phyloP scores from a whole-genome alignment of 208 protist genomes.

The Angomonas deanei region DNA sequence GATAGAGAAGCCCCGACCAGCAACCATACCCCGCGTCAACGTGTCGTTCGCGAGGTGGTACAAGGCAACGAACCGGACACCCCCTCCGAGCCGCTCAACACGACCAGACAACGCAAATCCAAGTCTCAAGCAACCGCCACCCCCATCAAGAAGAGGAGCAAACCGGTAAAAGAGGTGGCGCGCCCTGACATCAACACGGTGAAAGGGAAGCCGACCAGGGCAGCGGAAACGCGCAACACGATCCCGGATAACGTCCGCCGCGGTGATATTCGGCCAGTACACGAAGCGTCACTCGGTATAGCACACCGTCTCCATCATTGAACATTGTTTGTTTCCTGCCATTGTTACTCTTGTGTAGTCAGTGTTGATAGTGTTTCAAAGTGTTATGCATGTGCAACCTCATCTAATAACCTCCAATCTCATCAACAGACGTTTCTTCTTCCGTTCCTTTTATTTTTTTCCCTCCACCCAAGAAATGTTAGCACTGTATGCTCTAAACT shows the following conservation, averaged over 20 bases:
- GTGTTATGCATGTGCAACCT: too few relatives aligned
- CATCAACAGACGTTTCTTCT: background rate
- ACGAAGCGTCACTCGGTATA: slow-evolving; percentile 8
- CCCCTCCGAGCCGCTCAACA: too few relatives aligned
- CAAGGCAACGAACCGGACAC: too few relatives aligned
- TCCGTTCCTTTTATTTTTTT: background rate
- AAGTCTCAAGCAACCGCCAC: too few relatives aligned
- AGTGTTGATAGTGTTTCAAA: too few relatives aligned
- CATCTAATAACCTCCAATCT: too few relatives aligned
- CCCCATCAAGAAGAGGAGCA: too few relatives aligned
- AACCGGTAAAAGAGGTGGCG: background rate
- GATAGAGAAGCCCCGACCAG: too few relatives aligned
- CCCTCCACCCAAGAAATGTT: background rate
- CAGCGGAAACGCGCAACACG: background rate
- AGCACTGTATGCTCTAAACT: background rate
- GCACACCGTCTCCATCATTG: background rate
- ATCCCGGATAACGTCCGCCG: background rate
- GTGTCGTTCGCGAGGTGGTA: too few relatives aligned
- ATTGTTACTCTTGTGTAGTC: background rate
- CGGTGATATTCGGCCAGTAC: slow-evolving; percentile 2
- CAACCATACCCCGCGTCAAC: too few relatives aligned
- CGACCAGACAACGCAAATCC: too few relatives aligned
- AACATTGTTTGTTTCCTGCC: background rate
- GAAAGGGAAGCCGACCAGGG: background rate
- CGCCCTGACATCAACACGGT: background rate